Base-by-base conservation (phyloP, 1,139 yeast genomes). In the Suhomyces taliae region DNA sequence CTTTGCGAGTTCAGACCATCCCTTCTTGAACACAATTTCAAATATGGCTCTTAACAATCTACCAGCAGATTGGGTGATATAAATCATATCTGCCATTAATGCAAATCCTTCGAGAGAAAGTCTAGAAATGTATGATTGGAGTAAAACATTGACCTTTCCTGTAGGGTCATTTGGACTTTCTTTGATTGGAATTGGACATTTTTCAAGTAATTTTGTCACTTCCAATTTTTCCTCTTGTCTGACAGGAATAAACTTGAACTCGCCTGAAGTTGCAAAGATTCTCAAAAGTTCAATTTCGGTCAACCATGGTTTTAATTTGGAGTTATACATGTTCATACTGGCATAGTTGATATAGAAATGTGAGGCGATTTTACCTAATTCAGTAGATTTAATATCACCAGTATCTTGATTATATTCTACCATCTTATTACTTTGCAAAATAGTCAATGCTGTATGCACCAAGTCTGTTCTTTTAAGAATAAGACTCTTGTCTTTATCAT, bases 41-140 rank as follows among this genome's bases (percentile, higher is more conserved):
- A 80, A 85, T 53, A 95, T 79, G 0, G 99, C 98, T 45, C 97
- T 71, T 45, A 91, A 72, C 37, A 95, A 67, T 61, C 99, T 79
- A 7, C 95, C 95, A 0, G 97, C 98, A 35, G 96, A 89, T 63
- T 93, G 99, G 0, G 95, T 88, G 37, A 95, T 82, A 59, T 89
- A 93, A 4, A 89, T 78, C 97, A 91, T 90, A 69, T 95, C 99
- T 0, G 97, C 84, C 76, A 87, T 82, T 49, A 95, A 69, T 0
- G 98, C 97, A 70, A 89, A 89, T 1, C 98, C 99, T 2, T 87
- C 95, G 12, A 95, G 70, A 9, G 75, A 70, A 36, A 91, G 69
- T 34, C 85, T 68, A 1, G 97, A 88, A 14, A 95, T 86, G 58
- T 88, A 90, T 0, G 96, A 81, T 61, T 95, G 99, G 10, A 93